Evolutionary conservation across 2,329 filamentous ascomycete species (phyloP), one percentile per base, ranked within the genome.

Genomic region (Xylaria arbuscula): DNA sequence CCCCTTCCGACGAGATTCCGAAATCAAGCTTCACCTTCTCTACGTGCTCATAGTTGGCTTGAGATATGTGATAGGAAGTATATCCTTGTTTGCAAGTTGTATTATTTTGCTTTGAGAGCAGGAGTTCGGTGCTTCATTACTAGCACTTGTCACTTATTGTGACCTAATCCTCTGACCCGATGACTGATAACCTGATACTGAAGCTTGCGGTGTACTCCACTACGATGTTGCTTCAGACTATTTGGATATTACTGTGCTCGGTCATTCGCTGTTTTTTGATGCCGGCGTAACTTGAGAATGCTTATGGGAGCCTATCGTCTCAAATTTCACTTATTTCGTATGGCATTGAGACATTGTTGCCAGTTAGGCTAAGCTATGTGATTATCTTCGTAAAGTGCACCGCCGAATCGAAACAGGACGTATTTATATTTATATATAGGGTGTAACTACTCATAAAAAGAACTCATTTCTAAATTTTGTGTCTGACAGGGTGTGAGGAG

Each of bases 1-100:
- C 55, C 69, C 68, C 64, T 58, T 57, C 58, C 55, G 15, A 59
- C 57, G 63, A 72, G 62, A 72, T 70, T 73, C 61, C 69, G 73
- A 56, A 68, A 62, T 66, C 63, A 62, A 73, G 64, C 66, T 67
- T 74, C 56, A 51, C 10, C 47, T 36, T 19, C 32, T 19, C 51
- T 47, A 48, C 54, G 63, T 42, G 34, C 38, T 36, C 34, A 19
- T 51, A 59, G 24, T 45, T 53, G 42, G 13, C 34, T 60, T 6
- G 38, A 51, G 15, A 55, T 38, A 47, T 57, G 54, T 56, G 32
- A 47, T 42, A 8, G 10, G 36, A n/a, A n/a, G 24, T n/a, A 38
- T 28, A 22, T 6, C 10, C 22, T 17, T 15, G 24, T n/a, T 6
- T 10, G 19, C n/a, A 34, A 15, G 42, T 3, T 45, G 17, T 66